phyloP scores from a whole-genome alignment of 1,284 basidiomycete species.

The Heliocybe sulcata region DNA sequence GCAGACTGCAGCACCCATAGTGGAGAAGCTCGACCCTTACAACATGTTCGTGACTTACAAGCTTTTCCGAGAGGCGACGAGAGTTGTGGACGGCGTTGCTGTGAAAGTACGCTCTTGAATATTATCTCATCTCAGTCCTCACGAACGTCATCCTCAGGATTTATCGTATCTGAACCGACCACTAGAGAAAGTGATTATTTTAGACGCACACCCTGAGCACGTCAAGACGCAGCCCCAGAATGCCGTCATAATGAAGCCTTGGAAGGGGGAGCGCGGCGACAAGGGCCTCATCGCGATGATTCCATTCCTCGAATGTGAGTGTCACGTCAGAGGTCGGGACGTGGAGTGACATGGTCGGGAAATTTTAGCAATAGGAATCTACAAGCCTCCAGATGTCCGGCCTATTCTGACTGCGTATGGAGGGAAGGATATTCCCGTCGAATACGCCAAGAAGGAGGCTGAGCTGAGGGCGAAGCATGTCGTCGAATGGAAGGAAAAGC shows the following conservation, averaged over 20 bases:
- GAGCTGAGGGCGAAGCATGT: constrained; percentile 72
- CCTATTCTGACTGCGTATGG: constrained; percentile 81
- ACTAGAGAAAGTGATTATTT: constrained; percentile 81
- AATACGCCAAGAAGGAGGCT: constrained; percentile 85
- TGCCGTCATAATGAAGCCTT: constrained; percentile 78
- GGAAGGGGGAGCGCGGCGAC: constrained; percentile 80
- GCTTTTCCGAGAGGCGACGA: constrained; percentile 87
- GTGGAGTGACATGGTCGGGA: constrained; percentile 5
- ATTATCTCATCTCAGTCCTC: too few species aligned
- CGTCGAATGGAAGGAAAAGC: constrained; percentile 76
- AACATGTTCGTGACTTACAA: constrained; percentile 85
- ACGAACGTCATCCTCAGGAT: constrained; percentile 47
- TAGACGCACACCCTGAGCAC: constrained; percentile 84
- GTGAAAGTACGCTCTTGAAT: constrained; percentile 56
- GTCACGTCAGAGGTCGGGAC: neutral
- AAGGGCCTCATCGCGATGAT: constrained; percentile 85
- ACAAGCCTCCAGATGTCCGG: constrained; percentile 80
- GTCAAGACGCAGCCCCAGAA: constrained; percentile 85
- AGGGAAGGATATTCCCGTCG: constrained; percentile 83
- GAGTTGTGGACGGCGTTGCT: constrained; percentile 69
- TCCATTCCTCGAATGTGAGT: constrained; percentile 93
- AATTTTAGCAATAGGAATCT: constrained; percentile 78
- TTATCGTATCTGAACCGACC: constrained; percentile 91
- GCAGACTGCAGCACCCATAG: constrained; percentile 83
- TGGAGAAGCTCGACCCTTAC: constrained; percentile 95